phyloP scores from a whole-genome alignment of 495 filamentous ascomycete species.

The Thermochaetoides thermophila region DNA sequence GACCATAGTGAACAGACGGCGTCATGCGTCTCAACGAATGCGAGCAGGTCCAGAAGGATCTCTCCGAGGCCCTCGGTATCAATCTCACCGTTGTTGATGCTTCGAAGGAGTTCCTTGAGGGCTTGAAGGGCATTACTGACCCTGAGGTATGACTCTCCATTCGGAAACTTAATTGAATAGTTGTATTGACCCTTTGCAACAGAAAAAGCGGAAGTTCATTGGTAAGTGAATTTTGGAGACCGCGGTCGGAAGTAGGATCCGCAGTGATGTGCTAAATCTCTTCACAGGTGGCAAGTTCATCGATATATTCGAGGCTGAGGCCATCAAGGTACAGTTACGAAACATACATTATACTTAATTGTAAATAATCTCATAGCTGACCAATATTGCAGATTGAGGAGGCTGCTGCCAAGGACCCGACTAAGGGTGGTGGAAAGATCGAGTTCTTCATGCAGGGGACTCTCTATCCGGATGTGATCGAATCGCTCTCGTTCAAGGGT shows the following conservation, averaged over 20 bases:
- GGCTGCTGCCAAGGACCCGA: slow-evolving; percentile 42
- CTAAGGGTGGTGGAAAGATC: slow-evolving; percentile 22
- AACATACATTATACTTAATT: no score
- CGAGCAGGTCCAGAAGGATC: slow-evolving; percentile 56
- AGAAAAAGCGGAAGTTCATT: slow-evolving; percentile 84
- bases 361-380: no score
- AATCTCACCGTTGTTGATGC: slow-evolving; percentile 83
- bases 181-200: slow-evolving; percentile 2
- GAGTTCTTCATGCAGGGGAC: slow-evolving; percentile 16
- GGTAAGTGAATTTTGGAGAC: slow-evolving; percentile 21
- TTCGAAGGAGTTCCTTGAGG: slow-evolving; percentile 52
- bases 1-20: slow-evolving; percentile 36
- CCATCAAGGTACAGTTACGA: slow-evolving; percentile 40
- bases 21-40: slow-evolving; percentile 81
- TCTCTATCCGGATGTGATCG: slow-evolving; percentile 53
- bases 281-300: slow-evolving; percentile 40
- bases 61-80: slow-evolving; percentile 68
- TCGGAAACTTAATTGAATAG: background rate
- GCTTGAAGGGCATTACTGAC: slow-evolving; percentile 60
- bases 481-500: slow-evolving; percentile 68
- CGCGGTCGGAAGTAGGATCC: background rate
- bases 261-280: slow-evolving; percentile 3
- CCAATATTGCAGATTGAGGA: slow-evolving; percentile 42
- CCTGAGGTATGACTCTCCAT: slow-evolving; percentile 40
- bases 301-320: slow-evolving; percentile 74